Evolutionary conservation across 257 asterid species (phyloP), one percentile per base, ranked within the genome.

Genomic region (Solanum gandarillasii): DNA sequence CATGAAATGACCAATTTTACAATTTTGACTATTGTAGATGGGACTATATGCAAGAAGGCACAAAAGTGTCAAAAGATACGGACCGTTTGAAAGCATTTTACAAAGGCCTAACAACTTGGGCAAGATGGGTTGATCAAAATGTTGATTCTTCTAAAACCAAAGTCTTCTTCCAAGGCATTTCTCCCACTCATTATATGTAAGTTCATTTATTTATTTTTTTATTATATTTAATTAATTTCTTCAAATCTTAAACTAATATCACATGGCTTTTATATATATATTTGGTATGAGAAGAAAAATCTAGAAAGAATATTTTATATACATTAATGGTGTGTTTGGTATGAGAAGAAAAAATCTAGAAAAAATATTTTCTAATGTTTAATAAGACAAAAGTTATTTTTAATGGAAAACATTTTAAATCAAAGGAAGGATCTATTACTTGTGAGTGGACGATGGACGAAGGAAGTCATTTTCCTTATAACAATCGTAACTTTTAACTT

Each of bases 71-170:
- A 10, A 58, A 74, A 88, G 90, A 88, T 84, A 88, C 74, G 90
- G 86, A 88, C 46, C 87, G 90, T 84, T 62, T 84, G 86, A 23
- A 25, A 11, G 90, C 88, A 83, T 88, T 84, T 86, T 58, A 73
- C 71, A 88, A 88, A 52, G 90, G 88, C 29, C 48, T 88, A 23
- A 84, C 90, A 58, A 84, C 90, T 72, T 88, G 90, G 90, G 88
- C n/a, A 12, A 85, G 78, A 35, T 88, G 90, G 90, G 73, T 88
- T 10, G 88, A 84, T 76, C 86, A 65, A 46, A 88, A 84, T 74
- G 86, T 88, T 74, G 86, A 88, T 73, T 60, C 88, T 74, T 36
- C 86, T n/a, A 84, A 84, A 82, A 88, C 90, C 43, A 88, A 88
- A 72, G 81, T 88, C 58, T 88, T 79, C 38, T 81, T 87, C 78